These are phyloP conservation scores for Amanita polypyramis DNA, from an alignment of 768 basidiomycete genomes.

Conservation along the genomic window DNA sequence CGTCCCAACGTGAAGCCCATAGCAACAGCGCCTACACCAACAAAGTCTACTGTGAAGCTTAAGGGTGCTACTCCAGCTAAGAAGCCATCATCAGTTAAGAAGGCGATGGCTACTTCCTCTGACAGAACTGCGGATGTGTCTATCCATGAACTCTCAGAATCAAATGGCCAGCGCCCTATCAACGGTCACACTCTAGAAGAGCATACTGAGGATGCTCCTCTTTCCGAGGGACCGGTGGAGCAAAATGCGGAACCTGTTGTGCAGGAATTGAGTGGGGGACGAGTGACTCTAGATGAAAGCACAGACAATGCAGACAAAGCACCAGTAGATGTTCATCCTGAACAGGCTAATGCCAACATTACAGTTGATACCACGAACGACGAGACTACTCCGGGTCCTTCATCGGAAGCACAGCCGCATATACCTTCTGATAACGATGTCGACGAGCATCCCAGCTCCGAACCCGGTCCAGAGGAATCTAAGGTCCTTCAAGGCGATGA, in stretches of 20 bases:
- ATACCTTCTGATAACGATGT: neutral
- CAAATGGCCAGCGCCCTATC: neutral
- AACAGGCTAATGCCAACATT: neutral
- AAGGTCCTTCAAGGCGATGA: constrained; percentile 22
- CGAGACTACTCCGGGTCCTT: neutral
- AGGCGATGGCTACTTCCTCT: constrained; percentile 14
- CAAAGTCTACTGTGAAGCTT: constrained; percentile 15
- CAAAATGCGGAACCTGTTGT: neutral
- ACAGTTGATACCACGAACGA: neutral
- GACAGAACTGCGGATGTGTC: constrained; percentile 2
- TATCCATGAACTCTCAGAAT: neutral
- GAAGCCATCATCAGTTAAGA: constrained; percentile 13
- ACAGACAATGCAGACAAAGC: neutral
- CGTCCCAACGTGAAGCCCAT: constrained; percentile 16
- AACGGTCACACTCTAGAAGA: neutral
- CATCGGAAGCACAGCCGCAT: neutral
- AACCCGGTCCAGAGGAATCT: neutral
- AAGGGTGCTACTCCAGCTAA: constrained; percentile 15
- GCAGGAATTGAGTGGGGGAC: neutral
- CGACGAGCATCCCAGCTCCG: neutral
- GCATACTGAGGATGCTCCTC: constrained; percentile 2
- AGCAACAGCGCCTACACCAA: constrained; percentile 15
- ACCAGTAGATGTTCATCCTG: neutral
- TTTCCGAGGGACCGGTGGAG: neutral
- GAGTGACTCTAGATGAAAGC: constrained; percentile 1